Evolutionary conservation across 1,139 yeast genomes (phyloP).

Genomic region (Kodamaea plutei): DNA sequence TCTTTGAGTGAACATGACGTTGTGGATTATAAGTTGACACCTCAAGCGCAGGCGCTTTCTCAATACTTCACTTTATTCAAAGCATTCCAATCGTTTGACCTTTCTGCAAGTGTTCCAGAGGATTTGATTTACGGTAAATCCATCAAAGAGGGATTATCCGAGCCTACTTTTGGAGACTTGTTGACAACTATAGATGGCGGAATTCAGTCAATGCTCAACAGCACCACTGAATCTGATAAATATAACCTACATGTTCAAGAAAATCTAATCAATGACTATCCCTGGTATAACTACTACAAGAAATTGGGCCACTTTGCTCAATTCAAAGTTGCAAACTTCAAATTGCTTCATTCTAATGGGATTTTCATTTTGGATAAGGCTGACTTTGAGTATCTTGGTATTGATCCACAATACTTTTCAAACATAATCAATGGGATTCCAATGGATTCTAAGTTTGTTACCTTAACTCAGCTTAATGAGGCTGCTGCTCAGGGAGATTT

Average conservation of each 20-base stretch:
- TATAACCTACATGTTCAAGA: conserved; percentile 39
- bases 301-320: conserved; percentile 58
- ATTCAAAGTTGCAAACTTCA: conserved; percentile 51
- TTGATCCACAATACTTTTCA: conserved; percentile 16
- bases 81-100: conserved; percentile 7
- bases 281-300: conserved; percentile 62
- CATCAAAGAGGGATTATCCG: not conserved
- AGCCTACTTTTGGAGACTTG: conserved; percentile 10
- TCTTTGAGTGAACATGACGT: conserved; percentile 42
- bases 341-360: conserved; percentile 47
- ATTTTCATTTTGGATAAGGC: conserved; percentile 22
- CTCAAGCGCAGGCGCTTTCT: conserved; percentile 21
- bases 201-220: conserved; percentile 11
- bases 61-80: conserved; percentile 18
- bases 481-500: conserved; percentile 23
- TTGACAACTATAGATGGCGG: conserved; percentile 14
- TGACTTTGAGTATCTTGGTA: conserved; percentile 22
- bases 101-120: not conserved
- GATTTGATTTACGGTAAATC: not conserved
- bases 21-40: conserved; percentile 26
- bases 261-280: conserved; percentile 54
- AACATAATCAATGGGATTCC: conserved; percentile 27
- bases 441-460: conserved; percentile 14
- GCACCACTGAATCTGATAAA: conserved; percentile 27
- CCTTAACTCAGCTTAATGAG: conserved; percentile 24